Evolutionary conservation across 2,329 filamentous ascomycete species (phyloP).

Genomic region (Colletotrichum phormii): DNA sequence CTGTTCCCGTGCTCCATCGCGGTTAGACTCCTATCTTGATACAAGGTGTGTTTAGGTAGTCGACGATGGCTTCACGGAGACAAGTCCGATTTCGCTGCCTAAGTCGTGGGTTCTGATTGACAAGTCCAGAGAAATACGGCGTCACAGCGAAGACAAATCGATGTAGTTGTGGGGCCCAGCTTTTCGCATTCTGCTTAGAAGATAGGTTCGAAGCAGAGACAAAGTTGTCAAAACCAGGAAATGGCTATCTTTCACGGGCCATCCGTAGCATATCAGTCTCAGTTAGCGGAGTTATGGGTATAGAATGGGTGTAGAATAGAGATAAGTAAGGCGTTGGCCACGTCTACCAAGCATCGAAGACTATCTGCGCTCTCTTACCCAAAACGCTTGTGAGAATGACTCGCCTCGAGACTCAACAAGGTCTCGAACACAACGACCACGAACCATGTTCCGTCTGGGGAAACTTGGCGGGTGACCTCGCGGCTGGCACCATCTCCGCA

Average conservation of each 20-base stretch:
- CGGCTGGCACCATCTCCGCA: conserved; percentile 43
- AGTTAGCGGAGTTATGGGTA: background rate
- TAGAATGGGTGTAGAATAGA: background rate
- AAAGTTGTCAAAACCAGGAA: background rate
- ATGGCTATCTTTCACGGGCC: background rate
- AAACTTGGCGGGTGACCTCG: conserved; percentile 37
- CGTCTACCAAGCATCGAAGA: background rate
- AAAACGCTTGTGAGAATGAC: background rate
- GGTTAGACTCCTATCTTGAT: background rate
- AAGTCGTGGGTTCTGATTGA: background rate
- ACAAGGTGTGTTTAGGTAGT: background rate
- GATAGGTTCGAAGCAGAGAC: background rate
- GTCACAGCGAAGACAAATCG: background rate
- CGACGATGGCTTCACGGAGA: background rate
- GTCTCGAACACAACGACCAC: background rate
- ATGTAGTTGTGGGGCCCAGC: background rate
- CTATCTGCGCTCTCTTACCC: background rate
- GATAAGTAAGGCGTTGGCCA: conserved; percentile 22
- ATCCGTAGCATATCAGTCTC: background rate
- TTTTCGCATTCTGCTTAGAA: background rate
- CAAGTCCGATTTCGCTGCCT: background rate
- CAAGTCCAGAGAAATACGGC: background rate
- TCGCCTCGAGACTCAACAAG: background rate
- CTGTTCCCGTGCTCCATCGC: background rate
- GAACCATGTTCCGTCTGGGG: conserved; percentile 7